Evolutionary conservation across 805 yeast species (phyloP), one percentile per base, ranked within the genome.

Genomic region (Brettanomyces custersianus): DNA sequence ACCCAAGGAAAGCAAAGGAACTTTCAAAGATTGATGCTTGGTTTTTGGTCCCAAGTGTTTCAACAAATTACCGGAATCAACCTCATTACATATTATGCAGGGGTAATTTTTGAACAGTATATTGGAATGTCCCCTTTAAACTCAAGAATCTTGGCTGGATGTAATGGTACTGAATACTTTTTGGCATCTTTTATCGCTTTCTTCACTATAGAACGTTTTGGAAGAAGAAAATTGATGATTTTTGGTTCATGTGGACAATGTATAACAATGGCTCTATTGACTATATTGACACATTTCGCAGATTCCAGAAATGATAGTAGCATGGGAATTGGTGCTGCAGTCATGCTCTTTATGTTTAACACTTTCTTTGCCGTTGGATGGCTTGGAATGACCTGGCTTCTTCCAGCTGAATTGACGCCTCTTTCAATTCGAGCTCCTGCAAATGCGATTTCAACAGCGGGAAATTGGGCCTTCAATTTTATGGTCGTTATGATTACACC

Each of bases 331-430:
- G 74, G 59, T 6, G 70, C 74, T n/a, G 72, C 74, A 1, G 59
- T 68, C 1, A 59, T 70, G 44, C 55, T 70, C n/a, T 71, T 68
- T 42, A 57, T 64, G 10, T 66, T 66, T 48, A 66, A 67, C 54
- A 52, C 68, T 11, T 65, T 64, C 45, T 71, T 70, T 42, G 76
- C 70, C 3, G 46, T 69, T 19, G 69, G 74, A 2, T 51, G 66
- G 63, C 57, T 72, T 46, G 60, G 68, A 13, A 60, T 64, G 47
- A 54, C 70, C 24, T 71, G 75, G 75, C 52, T 75, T 42, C 72
- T 69, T 38, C 75, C 74, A n/a, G 75, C 82, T 5, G 83, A 77
- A 48, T 55, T 77, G 25, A 60, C 70, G 34, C 72, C 82, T 2
- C 60, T 72, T 17, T 40, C 48, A 23, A 39, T 66, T 36, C 65